phyloP scores from a whole-genome alignment of 2,329 filamentous ascomycete genomes.

The Chaetoscypha palmicola region DNA sequence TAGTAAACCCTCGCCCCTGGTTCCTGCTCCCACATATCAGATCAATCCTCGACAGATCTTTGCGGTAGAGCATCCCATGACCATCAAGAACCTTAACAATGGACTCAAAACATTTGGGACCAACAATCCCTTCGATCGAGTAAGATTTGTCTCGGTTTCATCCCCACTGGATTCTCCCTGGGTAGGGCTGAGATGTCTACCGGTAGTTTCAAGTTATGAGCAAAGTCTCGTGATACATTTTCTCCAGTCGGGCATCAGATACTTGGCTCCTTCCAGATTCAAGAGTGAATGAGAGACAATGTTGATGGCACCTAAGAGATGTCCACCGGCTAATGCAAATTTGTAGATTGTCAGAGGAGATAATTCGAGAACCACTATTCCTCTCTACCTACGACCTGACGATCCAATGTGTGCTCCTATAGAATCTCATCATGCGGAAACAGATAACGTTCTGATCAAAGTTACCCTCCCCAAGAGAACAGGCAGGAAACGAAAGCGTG shows the following conservation, averaged over 20 bases:
- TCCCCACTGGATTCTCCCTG: neutral
- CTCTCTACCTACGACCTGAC: constrained; percentile 71
- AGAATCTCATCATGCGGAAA: constrained; percentile 65
- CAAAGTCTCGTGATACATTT: constrained; percentile 21
- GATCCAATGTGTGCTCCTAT: constrained; percentile 74
- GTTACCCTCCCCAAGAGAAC: constrained; percentile 82
- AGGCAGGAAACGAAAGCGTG: constrained; percentile 76
- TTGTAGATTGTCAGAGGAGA: constrained; percentile 40
- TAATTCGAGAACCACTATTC: constrained; percentile 44
- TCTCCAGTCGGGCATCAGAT: too few relatives aligned
- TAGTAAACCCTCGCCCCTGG: neutral
- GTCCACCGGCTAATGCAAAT: too few relatives aligned
- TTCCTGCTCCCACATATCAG: constrained; percentile 37
- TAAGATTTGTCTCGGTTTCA: constrained; percentile 16
- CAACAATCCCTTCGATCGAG: constrained; percentile 24
- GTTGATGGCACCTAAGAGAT: too few relatives aligned
- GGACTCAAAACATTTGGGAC: constrained; percentile 54
- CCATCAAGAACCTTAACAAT: constrained; percentile 57
- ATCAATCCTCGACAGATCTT: constrained; percentile 48
- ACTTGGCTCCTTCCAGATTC: too few relatives aligned
- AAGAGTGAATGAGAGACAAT: too few relatives aligned
- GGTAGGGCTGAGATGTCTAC: neutral
- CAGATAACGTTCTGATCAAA: constrained; percentile 80
- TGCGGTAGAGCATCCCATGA: constrained; percentile 60
- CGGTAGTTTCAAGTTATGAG: too few relatives aligned